A percentile compares a stretch with the other conserved stretches of the same genome.
phyloP scores from a whole-genome alignment of 2,329 filamentous ascomycete genomes.

The Colletotrichum incanum region DNA sequence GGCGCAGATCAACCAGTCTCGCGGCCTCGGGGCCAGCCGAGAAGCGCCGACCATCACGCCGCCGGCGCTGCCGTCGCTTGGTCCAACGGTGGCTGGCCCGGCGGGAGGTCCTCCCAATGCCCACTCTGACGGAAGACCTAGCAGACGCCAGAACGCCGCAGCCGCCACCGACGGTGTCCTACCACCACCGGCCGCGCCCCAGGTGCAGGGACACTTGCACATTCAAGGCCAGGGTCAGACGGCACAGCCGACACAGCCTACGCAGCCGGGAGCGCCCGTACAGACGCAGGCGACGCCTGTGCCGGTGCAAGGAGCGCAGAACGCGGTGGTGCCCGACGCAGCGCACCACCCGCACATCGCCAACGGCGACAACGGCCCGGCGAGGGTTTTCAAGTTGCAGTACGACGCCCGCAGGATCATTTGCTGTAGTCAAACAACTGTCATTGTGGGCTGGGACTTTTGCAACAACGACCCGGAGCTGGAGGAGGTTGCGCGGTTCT shows the following conservation, averaged over 20 bases:
- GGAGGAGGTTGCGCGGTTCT: conserved; percentile 84
- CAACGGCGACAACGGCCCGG: conserved; percentile 63
- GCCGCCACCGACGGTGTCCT: background rate
- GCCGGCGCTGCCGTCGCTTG: conserved; percentile 6
- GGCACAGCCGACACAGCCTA: conserved; percentile 6
- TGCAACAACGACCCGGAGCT: conserved; percentile 88
- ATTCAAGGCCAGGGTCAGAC: conserved; percentile 28
- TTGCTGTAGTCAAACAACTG: conserved; percentile 91
- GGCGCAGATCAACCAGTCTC: conserved; percentile 61
- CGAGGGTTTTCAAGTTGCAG: conserved; percentile 93
- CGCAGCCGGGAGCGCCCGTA: conserved; percentile 38
- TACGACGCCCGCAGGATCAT: conserved; percentile 95
- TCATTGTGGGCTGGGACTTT: conserved; percentile 98
- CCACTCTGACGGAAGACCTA: background rate
- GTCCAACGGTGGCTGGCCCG: background rate
- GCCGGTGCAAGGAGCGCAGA: conserved; percentile 33
- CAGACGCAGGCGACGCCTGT: conserved; percentile 41
- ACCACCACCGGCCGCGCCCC: background rate
- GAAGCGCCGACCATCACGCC: conserved; percentile 5
- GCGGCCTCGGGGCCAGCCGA: conserved; percentile 18
- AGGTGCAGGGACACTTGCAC: conserved; percentile 37
- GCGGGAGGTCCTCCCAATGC: background rate
- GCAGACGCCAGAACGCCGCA: background rate
- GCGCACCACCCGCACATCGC: conserved; percentile 63
- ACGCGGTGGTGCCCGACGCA: conserved; percentile 44